Evolutionary conservation across 768 basidiomycete genomes (phyloP), one percentile per base, ranked within the genome.

Genomic region (Podaxis sp.): DNA sequence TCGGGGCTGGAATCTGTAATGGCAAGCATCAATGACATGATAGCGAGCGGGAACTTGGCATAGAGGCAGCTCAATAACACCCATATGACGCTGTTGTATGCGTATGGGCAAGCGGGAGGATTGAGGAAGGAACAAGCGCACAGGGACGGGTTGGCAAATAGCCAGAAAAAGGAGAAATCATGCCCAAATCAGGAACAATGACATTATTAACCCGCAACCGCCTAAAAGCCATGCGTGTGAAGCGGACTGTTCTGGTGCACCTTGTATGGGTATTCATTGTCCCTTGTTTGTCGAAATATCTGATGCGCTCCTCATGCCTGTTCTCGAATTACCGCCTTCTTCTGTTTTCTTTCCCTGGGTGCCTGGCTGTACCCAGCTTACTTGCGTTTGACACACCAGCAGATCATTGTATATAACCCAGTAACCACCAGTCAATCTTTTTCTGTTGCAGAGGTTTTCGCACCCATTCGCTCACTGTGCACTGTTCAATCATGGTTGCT

Each of bases 401-500:
- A 51, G 52, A 11, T 21, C 13, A 28, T 58, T 50, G 50, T 58
- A 62, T 62, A 61, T 60, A 62, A 62, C 27, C 25, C 23, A 27
- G 38, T n/a, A 11, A 62, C 54, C 28, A 54, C 57, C 57, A 47
- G 37, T 36, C 57, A 63, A 18, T 56, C 27, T 14, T 32, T 51
- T 46, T 37, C 58, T 58, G 61, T 48, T 44, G 40, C 57, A 42
- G 27, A 14, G 21, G 23, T 4, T 46, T 28, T 56, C 55, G 56
- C 63, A 50, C 68, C 64, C 42, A 32, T 44, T 63, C 66, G 57
- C 57, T 69, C 60, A 51, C 62, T 53, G 53, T 68, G 28, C 54
- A 66, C 59, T 61, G 61, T 58, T 48, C 69, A 63, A 66, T 69
- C 69, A 65, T 72, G 70, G 64, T 77, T 61, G 54, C 73, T 59